A percentile compares a stretch with the other conserved stretches of the same genome.
Conservation (phyloP, 1,139 yeast species). For the Suhomyces chickasaworum region DNA sequence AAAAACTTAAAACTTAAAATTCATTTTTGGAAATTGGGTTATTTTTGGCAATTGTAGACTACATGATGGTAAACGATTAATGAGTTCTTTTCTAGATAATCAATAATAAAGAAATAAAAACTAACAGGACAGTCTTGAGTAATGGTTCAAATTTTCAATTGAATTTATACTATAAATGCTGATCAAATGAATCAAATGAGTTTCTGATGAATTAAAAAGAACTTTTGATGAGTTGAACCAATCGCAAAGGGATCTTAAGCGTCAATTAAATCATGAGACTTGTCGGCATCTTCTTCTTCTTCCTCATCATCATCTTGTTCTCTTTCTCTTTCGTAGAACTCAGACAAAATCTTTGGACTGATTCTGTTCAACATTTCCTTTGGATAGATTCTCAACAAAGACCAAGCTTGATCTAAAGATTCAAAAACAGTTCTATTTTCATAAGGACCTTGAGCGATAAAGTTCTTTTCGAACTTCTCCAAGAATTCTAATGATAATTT, state of each 20-base stretch:
- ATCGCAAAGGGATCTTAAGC: constrained; percentile 34
- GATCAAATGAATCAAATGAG: constrained; percentile 11
- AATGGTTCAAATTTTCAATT: too few species aligned
- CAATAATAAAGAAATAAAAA: constrained; percentile 14
- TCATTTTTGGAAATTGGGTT: too few species aligned
- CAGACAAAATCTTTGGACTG: constrained; percentile 93
- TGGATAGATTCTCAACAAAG: constrained; percentile 95
- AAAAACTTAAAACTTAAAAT: too few species aligned
- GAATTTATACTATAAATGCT: constrained; percentile 8
- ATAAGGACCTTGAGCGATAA: constrained; percentile 93
- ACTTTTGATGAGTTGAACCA: constrained; percentile 9
- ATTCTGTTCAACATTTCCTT: constrained; percentile 98
- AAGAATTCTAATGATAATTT: constrained; percentile 94
- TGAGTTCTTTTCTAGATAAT: constrained; percentile 16
- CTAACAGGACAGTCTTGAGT: constrained; percentile 9
- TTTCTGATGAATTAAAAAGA: constrained; percentile 15
- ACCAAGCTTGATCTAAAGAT: constrained; percentile 97
- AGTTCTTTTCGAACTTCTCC: constrained; percentile 95
- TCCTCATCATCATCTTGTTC: constrained; percentile 58
- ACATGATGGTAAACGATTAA: constrained; percentile 7
- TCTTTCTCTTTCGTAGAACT: constrained; percentile 90
- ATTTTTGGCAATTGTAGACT: too few species aligned
- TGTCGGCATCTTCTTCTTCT: constrained; percentile 41
- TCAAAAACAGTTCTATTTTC: constrained; percentile 94
- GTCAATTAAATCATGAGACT: constrained; percentile 46